Percentiles rank a stretch among this genome's conserved stretches.
phyloP scores from a whole-genome alignment of 2,329 filamentous ascomycete genomes.

The Penicillium psychrosexuale region DNA sequence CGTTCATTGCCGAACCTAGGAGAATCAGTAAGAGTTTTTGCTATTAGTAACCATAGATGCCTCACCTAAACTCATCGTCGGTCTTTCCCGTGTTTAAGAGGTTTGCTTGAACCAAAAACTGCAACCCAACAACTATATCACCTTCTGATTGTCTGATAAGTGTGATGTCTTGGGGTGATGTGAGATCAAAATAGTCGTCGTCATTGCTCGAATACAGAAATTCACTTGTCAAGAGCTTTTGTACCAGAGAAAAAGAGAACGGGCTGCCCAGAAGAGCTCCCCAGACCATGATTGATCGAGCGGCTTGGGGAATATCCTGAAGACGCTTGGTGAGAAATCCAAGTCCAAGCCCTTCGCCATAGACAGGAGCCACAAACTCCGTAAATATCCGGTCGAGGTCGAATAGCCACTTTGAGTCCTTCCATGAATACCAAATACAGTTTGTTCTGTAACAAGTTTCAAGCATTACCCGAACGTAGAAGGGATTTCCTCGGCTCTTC shows the following conservation, averaged over 20 bases:
- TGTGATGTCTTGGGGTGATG: conserved; percentile 41
- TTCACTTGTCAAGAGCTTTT: conserved; percentile 71
- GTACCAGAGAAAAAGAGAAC: conserved; percentile 80
- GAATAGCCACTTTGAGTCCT: conserved; percentile 75
- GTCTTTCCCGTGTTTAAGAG: conserved; percentile 77
- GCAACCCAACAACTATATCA: conserved; percentile 69
- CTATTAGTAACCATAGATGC: background rate
- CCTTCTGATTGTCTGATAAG: conserved; percentile 59
- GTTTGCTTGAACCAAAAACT: conserved; percentile 74
- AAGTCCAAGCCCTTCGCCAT: conserved; percentile 75
- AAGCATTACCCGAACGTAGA: conserved; percentile 88
- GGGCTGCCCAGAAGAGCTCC: conserved; percentile 75
- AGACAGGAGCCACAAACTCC: conserved; percentile 74
- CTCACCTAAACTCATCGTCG: conserved; percentile 71
- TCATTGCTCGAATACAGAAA: conserved; percentile 59
- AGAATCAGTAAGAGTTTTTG: conserved; percentile 5
- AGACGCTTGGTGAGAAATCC: conserved; percentile 78
- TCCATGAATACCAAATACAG: conserved; percentile 89
- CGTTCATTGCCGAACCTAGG: conserved; percentile 78
- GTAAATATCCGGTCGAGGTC: conserved; percentile 82
- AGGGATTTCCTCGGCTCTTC: conserved; percentile 83
- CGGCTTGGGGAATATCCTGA: conserved; percentile 68
- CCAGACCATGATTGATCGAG: conserved; percentile 82
- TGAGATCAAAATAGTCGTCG: conserved; percentile 36
- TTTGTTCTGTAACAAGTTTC: conserved; percentile 80